Evolutionary conservation across 192 early-diverging fungal species (phyloP).

Genomic region (Coemansia sp.): DNA sequence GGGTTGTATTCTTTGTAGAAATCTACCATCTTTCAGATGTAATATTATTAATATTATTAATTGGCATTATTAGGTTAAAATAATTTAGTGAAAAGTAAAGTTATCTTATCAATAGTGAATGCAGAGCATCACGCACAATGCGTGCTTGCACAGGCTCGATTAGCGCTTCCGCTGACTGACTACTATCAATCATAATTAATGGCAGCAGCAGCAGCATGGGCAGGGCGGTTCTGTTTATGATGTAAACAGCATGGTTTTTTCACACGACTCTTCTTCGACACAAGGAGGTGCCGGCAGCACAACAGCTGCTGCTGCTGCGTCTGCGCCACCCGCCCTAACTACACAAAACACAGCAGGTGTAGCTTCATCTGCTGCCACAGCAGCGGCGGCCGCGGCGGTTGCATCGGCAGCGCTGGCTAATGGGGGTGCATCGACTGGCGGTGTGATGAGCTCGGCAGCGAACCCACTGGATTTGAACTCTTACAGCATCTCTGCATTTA

Average conservation of each 20-base stretch:
- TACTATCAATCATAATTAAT: neutral
- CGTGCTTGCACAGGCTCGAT: no score
- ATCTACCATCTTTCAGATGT: neutral
- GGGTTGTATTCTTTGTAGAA: neutral
- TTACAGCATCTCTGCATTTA: slow-evolving; percentile 49
- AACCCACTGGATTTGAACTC: slow-evolving; percentile 32
- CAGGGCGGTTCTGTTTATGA: no score
- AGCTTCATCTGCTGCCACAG: no score
- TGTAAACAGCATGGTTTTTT: no score
- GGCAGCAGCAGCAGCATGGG: slow-evolving; percentile 17
- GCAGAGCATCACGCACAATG: neutral
- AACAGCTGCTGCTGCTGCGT: no score
- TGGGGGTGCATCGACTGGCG: no score
- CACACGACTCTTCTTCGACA: no score
- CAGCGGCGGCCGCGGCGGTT: no score
- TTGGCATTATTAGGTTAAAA: neutral
- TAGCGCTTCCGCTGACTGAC: neutral
- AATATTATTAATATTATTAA: neutral
- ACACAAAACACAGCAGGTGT: no score
- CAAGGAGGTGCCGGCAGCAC: no score
- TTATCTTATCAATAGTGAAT: neutral
- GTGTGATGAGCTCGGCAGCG: neutral
- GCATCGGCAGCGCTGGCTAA: no score
- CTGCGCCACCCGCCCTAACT: no score
- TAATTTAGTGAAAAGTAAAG: neutral